Evolutionary conservation across 139 green algal genomes (phyloP), one percentile per base, ranked within the genome.

Genomic region (Asterochloris sp.): DNA sequence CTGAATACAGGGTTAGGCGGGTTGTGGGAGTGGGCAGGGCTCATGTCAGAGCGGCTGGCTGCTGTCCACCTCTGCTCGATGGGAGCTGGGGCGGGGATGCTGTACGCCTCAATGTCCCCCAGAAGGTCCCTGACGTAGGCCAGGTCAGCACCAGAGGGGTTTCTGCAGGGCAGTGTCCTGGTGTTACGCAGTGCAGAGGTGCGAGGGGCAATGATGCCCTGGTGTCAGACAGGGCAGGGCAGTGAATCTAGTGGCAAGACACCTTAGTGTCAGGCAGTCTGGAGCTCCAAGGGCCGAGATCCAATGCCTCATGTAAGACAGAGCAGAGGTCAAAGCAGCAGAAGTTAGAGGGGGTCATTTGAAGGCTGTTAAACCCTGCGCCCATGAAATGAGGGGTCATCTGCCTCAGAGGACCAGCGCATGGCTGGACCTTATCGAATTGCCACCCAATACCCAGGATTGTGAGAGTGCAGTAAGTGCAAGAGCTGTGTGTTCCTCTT

Each of bases 61-160:
- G 83, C 78, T 0, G 90, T 98, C 96, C 96, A 99, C 27, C 97
- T 91, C 93, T 99, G 96, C 91, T 99, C 96, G 64, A 99, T 98
- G 61, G 97, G 97, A 0, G 91, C 87, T 38, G 89, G 95, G 0
- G 97, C 96, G 13, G 96, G 82, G 13, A 98, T 90, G 13, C 87
- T 64, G 13, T 88, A n/a, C 13, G 28, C 69, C 82, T 95, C 87
- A 24, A 99, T 95, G 66, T 92, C 78, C 24, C 81, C 73, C 84
- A 98, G 81, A 69, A 99, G 81, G n/a, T 97, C 91, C 28, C 90
- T 71, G 88, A 97, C 92, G 81, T 91, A 97, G 0, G 67, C 75
- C 15, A 96, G 75, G 83, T 96, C 93, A 6, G 80, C 84, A 38
- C 81, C 81, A 69, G 73, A 78, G 15, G 85, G 85, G 38, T 80